Evolutionary conservation across 2,329 filamentous ascomycete species (phyloP), one percentile per base, ranked within the genome.

Genomic region (Aspergillus sclerotialis): DNA sequence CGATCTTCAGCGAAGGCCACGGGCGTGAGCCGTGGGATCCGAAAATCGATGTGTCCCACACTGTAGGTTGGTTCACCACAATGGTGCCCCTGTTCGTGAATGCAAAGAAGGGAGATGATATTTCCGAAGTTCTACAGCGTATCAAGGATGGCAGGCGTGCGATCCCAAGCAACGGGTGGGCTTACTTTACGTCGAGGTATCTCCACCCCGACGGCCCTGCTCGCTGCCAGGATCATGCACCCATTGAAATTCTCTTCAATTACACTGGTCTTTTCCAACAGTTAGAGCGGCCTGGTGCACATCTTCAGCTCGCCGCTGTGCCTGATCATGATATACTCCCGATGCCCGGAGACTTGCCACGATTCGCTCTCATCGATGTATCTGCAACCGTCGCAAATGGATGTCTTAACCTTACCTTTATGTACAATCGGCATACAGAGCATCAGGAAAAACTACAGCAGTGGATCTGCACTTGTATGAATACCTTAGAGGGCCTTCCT

Each of bases 181-280:
- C 54, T 0, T 67, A 66, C 40, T 68, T 68, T 40, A 55, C 60
- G 1, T 50, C 52, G 2, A 52, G 54, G 4, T 55, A 56, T 32
- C 48, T 61, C 30, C 59, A 43, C 23, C 35, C 46, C 14, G 45
- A 50, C 1, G 56, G 56, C 2, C 43, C 38, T 1, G 39, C 59
- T 21, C 39, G 38, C 11, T 39, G 38, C 19, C 18, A 30, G 5
- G 21, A 33, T 9, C 34, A 44, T 28, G 33, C 30, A 32, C 37
- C 37, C n/a, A 37, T 40, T 30, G 44, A 46, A 24, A 39, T 46
- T 25, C n/a, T 35, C 7, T 40, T 46, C 19, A 46, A 46, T 18
- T 46, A 44, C 18, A 28, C 39, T 11, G 44, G 44, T 4, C 37
- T 37, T 7, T 38, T 38, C 12, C 40, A 39, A n/a, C 33, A 39